Evolutionary conservation across 2,329 filamentous ascomycete genomes (phyloP), one percentile per base, ranked within the genome.

Genomic region (Alternaria novae-zelandiae): DNA sequence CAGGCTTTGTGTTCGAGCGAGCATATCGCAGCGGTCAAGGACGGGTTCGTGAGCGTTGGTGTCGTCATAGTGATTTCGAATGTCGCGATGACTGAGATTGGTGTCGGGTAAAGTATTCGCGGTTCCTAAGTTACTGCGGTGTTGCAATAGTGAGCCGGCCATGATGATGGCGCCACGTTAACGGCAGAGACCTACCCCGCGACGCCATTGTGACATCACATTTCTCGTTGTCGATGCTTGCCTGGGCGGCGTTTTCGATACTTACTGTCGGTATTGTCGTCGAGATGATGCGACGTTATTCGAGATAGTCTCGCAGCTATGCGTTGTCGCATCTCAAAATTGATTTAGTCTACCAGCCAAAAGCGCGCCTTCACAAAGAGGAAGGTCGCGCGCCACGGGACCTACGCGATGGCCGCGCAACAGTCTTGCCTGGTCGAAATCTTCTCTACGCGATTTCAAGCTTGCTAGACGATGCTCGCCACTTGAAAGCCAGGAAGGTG

Each of bases 1-100:
- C 81, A 81, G 49, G 76, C 77, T 49, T 69, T 72, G 55, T 81
- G 80, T 59, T 74, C 73, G 21, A 71, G 69, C 25, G 66, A 70
- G 61, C 74, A 74, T n/a, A 75, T 66, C 10, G 69, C 68, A 30
- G 71, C 72, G 10, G 72, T 75, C 26, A 75, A 61, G 12, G 70
- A 64, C 12, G 74, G 72, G 26, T 70, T 69, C 7, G 69, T 73
- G 30, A 69, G 67, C 6, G 54, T 67, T 12, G 64, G 65, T 12
- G 59, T 72, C 20, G 65, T 59, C 51, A 63, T 67, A 30, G 13
- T 13, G 44, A 57, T 20, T 13, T 46, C 17, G 28, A 21, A 21
- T 57, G 28, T 55, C 5, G 47, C 28, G 15, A 58, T 17, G 13
- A 58, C 17, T 56, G 25, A 5, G 5, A 43, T 30, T 28, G 36